A percentile compares a stretch with the other conserved stretches of the same genome.
Evolutionary conservation across 768 basidiomycete genomes (phyloP).

Genomic region (Suillus ampliporus): DNA sequence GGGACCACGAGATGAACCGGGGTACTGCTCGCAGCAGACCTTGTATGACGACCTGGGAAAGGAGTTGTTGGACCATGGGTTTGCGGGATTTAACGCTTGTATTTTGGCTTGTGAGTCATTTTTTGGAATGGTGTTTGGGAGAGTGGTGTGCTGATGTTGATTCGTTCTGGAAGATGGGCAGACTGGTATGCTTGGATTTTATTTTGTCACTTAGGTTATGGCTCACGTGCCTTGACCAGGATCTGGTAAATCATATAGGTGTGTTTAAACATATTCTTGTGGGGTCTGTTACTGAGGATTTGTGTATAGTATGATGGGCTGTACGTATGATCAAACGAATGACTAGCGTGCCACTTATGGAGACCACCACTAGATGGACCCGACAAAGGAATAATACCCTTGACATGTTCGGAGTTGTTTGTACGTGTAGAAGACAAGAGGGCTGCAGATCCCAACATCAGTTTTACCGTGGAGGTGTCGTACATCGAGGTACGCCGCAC

Average conservation of each 20-base stretch:
- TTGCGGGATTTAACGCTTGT: constrained; percentile 97
- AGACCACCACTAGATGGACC: constrained; percentile 66
- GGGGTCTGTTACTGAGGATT: not conserved
- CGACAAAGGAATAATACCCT: constrained; percentile 97
- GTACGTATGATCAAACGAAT: constrained; percentile 52
- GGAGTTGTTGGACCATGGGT: constrained; percentile 94
- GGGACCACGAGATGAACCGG: constrained; percentile 84
- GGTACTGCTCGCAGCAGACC: constrained; percentile 93
- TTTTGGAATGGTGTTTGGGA: constrained; percentile 13
- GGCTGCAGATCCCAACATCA: constrained; percentile 66
- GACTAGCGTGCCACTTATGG: constrained; percentile 13
- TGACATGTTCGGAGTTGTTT: constrained; percentile 94
- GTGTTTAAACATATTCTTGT: constrained; percentile 30
- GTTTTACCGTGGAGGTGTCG: constrained; percentile 95
- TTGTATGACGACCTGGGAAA: constrained; percentile 93
- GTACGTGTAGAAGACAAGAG: constrained; percentile 74
- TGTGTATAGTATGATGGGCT: constrained; percentile 87
- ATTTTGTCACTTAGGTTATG: constrained; percentile 8
- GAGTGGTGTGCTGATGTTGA: constrained; percentile 1
- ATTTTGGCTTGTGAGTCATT: constrained; percentile 92
- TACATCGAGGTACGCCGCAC: constrained; percentile 80
- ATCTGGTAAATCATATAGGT: constrained; percentile 94
- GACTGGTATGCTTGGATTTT: constrained; percentile 60
- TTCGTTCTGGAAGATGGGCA: constrained; percentile 62
- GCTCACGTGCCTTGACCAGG: constrained; percentile 47